phyloP scores from a whole-genome alignment of 345 rosid species.

The Acer campestre region DNA sequence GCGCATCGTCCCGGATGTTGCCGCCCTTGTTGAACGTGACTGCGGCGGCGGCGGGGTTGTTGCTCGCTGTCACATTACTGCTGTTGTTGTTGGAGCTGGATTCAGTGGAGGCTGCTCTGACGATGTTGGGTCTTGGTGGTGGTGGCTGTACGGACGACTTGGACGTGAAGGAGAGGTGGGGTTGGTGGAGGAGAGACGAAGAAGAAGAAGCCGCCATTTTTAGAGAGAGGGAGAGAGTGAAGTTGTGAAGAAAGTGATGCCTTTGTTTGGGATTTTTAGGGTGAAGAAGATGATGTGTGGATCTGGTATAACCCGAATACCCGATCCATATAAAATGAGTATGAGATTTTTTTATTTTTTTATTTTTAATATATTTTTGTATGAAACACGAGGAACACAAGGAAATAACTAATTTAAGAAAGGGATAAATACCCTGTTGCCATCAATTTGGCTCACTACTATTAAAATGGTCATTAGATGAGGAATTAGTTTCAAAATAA shows the following conservation, averaged over 20 bases:
- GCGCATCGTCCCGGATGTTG: conserved; percentile 58
- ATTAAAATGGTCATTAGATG: too few species aligned
- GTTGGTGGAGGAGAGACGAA: conserved; percentile 18
- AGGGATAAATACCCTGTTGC: too few species aligned
- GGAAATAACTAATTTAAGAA: too few species aligned
- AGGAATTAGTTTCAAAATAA: too few species aligned
- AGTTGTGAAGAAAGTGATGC: neutral
- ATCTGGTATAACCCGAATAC: too few species aligned
- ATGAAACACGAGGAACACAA: too few species aligned
- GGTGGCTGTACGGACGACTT: neutral
- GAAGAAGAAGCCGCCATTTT: conserved; percentile 31
- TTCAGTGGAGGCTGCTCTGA: conserved; percentile 1
- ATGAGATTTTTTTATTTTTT: too few species aligned
- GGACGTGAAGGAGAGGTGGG: conserved; percentile 12
- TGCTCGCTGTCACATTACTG: too few species aligned
- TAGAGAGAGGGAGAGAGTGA: neutral
- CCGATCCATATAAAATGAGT: too few species aligned
- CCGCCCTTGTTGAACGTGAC: neutral
- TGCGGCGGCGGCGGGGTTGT: too few species aligned
- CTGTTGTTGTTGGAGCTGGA: neutral
- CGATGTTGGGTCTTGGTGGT: neutral
- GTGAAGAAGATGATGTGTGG: neutral
- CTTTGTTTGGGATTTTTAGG: neutral
- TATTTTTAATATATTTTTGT: too few species aligned
- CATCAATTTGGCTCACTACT: too few species aligned